Evolutionary conservation across 78 protist genomes (phyloP), one percentile per base, ranked within the genome.

Genomic region (Dictyostelium brefeldianum): DNA sequence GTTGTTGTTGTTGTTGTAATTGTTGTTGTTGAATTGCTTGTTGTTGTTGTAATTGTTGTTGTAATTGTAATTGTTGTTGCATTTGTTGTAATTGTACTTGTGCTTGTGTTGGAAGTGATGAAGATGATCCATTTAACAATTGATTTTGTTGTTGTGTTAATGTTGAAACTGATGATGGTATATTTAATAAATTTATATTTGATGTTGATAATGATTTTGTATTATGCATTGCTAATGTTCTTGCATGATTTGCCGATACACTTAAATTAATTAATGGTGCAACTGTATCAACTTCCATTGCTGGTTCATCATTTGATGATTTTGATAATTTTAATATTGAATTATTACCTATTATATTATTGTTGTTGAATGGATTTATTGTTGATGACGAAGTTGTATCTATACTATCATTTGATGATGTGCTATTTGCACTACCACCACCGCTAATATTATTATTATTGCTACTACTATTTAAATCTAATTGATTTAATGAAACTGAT

Each of bases 61-160:
- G 81, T 41, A 48, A 64, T 41, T 75, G 81, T 36, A 22, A 12
- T 48, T 75, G 79, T 5, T 31, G 46, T 31, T 31, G 41, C 59
- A 41, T 74, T 41, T 74, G 59, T 47, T 74, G 36, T 48, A 75
- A 50, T 48, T 75, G 81, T 46, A 46, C 75, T 22, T 73, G 79
- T 46, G 51, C 59, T 22, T 73, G 79, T 29, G 79, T 73, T 73
- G 79, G 79, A n/a, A 73, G 11, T 73, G 79, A 73, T 18, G 48
- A 43, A 31, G 69, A 10, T 25, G 77, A 36, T 69, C 53, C 53
- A 73, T 43, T 73, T 36, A 43, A 7, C n/a, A n/a, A n/a, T n/a
- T n/a, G n/a, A n/a, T n/a, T n/a, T 36, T 62, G 69, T 62, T n/a
- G 20, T 53, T 57, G 36, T 6, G 67, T n/a, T 53, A 65, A 54